Conservation (phyloP, 257 asterid species). For the Primulina huaijiensis region DNA sequence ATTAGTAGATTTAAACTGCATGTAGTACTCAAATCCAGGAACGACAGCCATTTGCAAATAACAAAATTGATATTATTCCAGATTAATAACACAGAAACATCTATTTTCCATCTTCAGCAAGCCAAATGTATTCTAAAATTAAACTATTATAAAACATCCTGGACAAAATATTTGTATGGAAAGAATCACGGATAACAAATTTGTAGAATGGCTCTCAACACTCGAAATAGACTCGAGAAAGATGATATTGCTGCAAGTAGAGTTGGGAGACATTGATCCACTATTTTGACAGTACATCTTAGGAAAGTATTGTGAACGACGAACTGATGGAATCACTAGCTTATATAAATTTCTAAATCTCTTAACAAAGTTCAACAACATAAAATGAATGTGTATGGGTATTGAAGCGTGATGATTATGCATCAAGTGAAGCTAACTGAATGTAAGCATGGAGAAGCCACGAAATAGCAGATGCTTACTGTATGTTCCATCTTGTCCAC, state of each 20-base stretch:
- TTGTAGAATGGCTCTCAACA: neutral
- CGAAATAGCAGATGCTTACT: slow-evolving; percentile 48
- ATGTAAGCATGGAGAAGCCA: slow-evolving; percentile 10
- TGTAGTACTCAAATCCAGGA: slow-evolving; percentile 13
- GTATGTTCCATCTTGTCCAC: slow-evolving; percentile 95
- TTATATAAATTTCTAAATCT: neutral
- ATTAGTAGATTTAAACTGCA: slow-evolving; percentile 17
- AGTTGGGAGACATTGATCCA: neutral
- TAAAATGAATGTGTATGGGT: slow-evolving; percentile 3
- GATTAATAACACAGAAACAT: slow-evolving; percentile 17
- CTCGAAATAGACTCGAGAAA: neutral
- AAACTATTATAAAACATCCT: slow-evolving; percentile 9
- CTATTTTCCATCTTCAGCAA: neutral
- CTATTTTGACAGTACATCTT: neutral
- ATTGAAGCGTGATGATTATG: slow-evolving; percentile 18
- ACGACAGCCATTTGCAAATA: slow-evolving; percentile 16
- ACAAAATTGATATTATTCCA: slow-evolving; percentile 8
- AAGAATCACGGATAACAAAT: neutral
- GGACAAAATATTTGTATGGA: neutral
- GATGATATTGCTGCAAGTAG: slow-evolving; percentile 7
- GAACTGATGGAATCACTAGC: neutral
- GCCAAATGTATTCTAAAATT: slow-evolving; percentile 10
- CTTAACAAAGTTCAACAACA: neutral
- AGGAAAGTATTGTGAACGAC: neutral
- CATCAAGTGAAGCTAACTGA: slow-evolving; percentile 18